Base-by-base conservation (phyloP, 2,329 filamentous ascomycete species). In the Dactylonectria estremocensis region DNA sequence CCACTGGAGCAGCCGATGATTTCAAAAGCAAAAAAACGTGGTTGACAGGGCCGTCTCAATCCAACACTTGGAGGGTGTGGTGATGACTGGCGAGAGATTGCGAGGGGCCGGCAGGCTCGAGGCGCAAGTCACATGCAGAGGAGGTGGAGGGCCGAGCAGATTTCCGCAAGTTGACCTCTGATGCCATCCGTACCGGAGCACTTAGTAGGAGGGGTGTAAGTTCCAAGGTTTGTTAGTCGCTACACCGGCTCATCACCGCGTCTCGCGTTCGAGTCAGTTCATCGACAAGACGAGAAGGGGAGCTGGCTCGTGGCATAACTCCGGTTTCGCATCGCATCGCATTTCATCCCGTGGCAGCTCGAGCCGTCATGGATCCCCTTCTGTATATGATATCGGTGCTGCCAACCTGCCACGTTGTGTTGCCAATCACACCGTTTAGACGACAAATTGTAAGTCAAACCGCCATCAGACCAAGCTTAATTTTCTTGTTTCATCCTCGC, bases 11-110 rank as follows among this genome's bases (percentile, higher is more conserved):
- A 61, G 66, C 37, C 22, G 55, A 22, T 28, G 49, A 43, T 65
- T 45, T 65, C 53, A 67, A 69, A 63, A 58, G 54, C 45, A 66
- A 31, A 50, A 72, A 70, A 68, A 68, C 64, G 52, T 64, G 57
- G 61, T 37, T 50, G 48, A 59, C 64, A 22, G 55, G 53, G 54
- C 55, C 53, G 40, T 53, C 67, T 61, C 54, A 33, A 40, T n/a
- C 56, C 55, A 31, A 22, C 24, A 18, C 22, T 14, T 35, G 13
- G 31, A 53, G 55, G 28, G 22, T 40, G 33, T 20, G 40, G 35
- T n/a, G 28, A 53, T 10, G 22, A 20, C 31, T 35, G 31, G 11
- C 10, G n/a, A 48, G 48, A 52, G 48, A 54, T 40, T 37, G 14
- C 49, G 28, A 52, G 49, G 33, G 49, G 31, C 18, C n/a, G n/a